A percentile compares a stretch with the other conserved stretches of the same genome.
Evolutionary conservation across 352 stramenopile genomes (phyloP).

Genomic region (Globisporangium nodosum): DNA sequence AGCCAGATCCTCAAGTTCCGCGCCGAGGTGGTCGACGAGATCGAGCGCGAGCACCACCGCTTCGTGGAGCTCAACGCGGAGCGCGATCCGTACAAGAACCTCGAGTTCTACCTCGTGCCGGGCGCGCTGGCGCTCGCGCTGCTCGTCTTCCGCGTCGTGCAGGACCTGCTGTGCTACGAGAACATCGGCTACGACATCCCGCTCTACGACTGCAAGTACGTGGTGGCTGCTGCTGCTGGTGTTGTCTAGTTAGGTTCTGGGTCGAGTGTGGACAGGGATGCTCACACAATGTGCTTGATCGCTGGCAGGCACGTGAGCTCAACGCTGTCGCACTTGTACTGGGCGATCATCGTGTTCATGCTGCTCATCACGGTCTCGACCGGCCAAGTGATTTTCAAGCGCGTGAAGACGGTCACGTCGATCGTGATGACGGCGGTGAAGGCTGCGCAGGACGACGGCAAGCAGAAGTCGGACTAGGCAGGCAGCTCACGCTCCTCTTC

Average conservation of each 20-base stretch:
- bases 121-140: slow-evolving; percentile 85
- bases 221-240: slow-evolving; percentile 13
- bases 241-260: not conserved
- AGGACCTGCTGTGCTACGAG: slow-evolving; percentile 83
- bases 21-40: slow-evolving; percentile 78
- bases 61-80: slow-evolving; percentile 94
- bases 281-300: not conserved
- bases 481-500: not conserved
- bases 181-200: slow-evolving; percentile 80
- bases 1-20: slow-evolving; percentile 89
- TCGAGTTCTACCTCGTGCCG: slow-evolving; percentile 93
- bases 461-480: slow-evolving; percentile 63
- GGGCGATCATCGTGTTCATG: slow-evolving; percentile 86
- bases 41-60: slow-evolving; percentile 85
- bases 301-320: slow-evolving; percentile 71
- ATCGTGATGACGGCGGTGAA: slow-evolving; percentile 65
- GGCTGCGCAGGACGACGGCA: slow-evolving; percentile 31
- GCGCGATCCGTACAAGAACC: slow-evolving; percentile 93
- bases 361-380: slow-evolving; percentile 78
- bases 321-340: slow-evolving; percentile 83
- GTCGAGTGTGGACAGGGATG: too few relatives aligned
- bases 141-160: slow-evolving; percentile 85
- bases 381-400: slow-evolving; percentile 82
- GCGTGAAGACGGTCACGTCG: slow-evolving; percentile 67
- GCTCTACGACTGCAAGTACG: slow-evolving; percentile 90